Evolutionary conservation across 352 stramenopile species (phyloP), one percentile per base, ranked within the genome.

Genomic region (Phytophthora lateralis): DNA sequence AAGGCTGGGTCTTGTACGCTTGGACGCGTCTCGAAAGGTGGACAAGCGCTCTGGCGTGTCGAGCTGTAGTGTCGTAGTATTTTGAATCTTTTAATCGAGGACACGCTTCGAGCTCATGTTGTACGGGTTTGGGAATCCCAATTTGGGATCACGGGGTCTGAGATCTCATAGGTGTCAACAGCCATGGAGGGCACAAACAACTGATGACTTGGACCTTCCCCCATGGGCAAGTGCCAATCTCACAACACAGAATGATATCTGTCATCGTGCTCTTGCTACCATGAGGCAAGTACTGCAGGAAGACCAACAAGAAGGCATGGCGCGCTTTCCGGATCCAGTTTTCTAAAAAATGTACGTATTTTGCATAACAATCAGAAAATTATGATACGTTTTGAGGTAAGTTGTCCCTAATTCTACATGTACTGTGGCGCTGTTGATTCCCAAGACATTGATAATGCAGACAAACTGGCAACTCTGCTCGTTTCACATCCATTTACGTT

Each of bases 11-110:
- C 42, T 18, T 27, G 34, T 63, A 70, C 55, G 61, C 61, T 51
- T 61, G 62, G 55, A 53, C 42, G 62, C 62, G 62, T 70, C 62
- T 65, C n/a, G 42, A 56, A 43, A 14, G 55, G 32, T 15, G 20
- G 20, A 50, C 24, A 17, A 55, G 56, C 35, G 43, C 34, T 52
- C 30, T 17, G 27, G 43, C 34, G 12, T 9, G 29, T 32, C 37
- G 21, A 42, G 38, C 27, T 41, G 18, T 43, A 42, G 35, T 44
- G 48, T 61, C 20, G 8, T 55, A 12, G 20, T 21, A 15, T 67
- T 67, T 8, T 30, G 4, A 6, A 30, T 30, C 51, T 47, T 55
- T 52, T 66, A 56, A 56, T 64, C 30, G 39, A 50, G 14, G 43
- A 37, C 44, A 54, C 47, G 47, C 30, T 29, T 43, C 32, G 47